Evolutionary conservation across 805 yeast species (phyloP).

Genomic region (Yamadazyma nakazawae): DNA sequence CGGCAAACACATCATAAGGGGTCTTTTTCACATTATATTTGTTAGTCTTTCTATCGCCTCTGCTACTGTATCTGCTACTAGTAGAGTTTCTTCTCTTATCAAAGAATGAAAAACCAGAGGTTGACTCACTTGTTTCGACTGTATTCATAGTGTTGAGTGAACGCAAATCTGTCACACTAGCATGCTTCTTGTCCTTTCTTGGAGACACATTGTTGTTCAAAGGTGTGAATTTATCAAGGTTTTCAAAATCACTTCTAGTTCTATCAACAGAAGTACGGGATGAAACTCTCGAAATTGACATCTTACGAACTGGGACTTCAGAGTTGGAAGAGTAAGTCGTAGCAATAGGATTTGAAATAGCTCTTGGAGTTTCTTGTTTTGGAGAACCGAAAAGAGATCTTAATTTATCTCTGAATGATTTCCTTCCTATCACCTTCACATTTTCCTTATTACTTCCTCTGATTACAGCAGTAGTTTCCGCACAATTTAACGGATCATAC

Average conservation of each 20-base stretch:
- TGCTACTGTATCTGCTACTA: constrained; percentile 9
- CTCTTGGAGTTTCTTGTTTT: background rate
- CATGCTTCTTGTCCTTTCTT: background rate
- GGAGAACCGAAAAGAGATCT: constrained; percentile 12
- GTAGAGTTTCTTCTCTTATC: constrained; percentile 12
- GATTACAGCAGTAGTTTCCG: constrained; percentile 8
- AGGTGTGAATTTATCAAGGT: constrained; percentile 5
- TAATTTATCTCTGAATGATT: constrained; percentile 15
- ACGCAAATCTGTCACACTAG: constrained; percentile 11
- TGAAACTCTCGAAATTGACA: constrained; percentile 6
- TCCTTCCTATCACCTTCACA: constrained; percentile 10
- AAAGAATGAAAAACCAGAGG: constrained; percentile 18
- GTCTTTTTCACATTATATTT: constrained; percentile 15
- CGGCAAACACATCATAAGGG: constrained; percentile 15
- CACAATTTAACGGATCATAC: constrained; percentile 14
- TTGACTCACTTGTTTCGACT: constrained; percentile 15
- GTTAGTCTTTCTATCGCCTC: constrained; percentile 14
- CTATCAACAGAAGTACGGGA: constrained; percentile 13
- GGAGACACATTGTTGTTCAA: constrained; percentile 1
- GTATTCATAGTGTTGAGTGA: constrained; percentile 13
- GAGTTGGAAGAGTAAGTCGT: constrained; percentile 13
- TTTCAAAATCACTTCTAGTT: constrained; percentile 14
- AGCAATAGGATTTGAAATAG: constrained; percentile 14
- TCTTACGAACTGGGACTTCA: constrained; percentile 4
- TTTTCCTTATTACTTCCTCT: constrained; percentile 11